Conservation (phyloP, 306 rosid genomes). For the Rosa multiflora region DNA sequence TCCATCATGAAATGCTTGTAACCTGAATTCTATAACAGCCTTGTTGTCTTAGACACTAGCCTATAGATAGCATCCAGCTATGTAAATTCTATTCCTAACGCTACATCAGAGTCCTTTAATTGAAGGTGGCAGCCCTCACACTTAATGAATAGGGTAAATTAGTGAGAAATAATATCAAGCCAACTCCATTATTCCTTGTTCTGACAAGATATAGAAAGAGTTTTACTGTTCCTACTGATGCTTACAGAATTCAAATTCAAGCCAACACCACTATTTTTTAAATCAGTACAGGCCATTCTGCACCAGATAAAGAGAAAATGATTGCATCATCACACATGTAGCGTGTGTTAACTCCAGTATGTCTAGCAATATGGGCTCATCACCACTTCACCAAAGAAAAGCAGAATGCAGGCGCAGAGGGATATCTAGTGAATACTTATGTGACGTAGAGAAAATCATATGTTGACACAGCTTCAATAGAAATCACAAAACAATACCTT, state of each 20-base stretch:
- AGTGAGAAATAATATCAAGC: background rate
- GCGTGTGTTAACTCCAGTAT: background rate
- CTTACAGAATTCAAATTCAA: background rate
- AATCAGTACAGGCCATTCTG: background rate
- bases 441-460: background rate
- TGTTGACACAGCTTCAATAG: background rate
- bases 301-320: background rate
- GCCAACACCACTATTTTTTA: background rate
- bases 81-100: too few species aligned
- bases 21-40: background rate
- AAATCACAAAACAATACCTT: constrained; percentile 1
- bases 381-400: background rate
- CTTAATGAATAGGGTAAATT: background rate
- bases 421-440: background rate
- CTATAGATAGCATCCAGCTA: background rate
- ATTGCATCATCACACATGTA: background rate
- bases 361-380: background rate
- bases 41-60: background rate
- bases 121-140: background rate
- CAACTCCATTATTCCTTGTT: background rate
- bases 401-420: background rate
- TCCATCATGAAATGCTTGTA: background rate
- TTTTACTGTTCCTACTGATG: background rate
- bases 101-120: background rate
- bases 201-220: background rate